Evolutionary conservation across 164 flowering plant genomes (phyloP).

Genomic region (Santalum album): DNA sequence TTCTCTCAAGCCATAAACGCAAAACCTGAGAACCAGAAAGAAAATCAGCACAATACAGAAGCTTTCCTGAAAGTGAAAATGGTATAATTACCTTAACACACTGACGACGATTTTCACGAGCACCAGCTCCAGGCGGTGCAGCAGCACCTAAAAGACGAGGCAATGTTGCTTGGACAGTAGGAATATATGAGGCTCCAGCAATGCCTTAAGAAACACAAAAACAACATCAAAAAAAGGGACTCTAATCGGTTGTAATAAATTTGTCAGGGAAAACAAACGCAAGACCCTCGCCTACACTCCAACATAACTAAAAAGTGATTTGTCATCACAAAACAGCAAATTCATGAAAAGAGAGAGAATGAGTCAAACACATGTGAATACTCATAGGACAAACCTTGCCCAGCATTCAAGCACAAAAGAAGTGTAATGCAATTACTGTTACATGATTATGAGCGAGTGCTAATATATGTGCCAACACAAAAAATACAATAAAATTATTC

Average conservation of each 20-base stretch:
- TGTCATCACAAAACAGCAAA: no score
- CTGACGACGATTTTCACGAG: conserved; percentile 96
- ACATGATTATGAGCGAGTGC: no score
- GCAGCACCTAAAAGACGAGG: conserved; percentile 94
- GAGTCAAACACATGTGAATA: no score
- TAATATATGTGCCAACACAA: no score
- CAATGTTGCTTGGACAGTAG: conserved; percentile 84
- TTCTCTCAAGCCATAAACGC: conserved; percentile 94
- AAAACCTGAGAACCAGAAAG: conserved; percentile 47
- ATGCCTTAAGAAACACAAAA: conserved; percentile 39
- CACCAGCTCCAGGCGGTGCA: conserved; percentile 82
- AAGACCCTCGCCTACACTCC: no score
- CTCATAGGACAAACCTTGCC: no score
- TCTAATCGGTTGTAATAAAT: neutral
- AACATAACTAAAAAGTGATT: no score
- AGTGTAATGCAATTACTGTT: no score
- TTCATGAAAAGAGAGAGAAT: no score
- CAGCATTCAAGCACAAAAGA: no score
- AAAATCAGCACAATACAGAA: neutral
- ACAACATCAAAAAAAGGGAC: neutral
- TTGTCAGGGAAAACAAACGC: neutral
- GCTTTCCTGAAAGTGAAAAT: neutral
- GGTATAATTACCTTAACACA: conserved; percentile 66
- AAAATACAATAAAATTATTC: no score
- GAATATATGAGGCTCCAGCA: conserved; percentile 91